Conservation (phyloP, 2,329 filamentous ascomycete species). For the Tolypocladium guangdongense region DNA sequence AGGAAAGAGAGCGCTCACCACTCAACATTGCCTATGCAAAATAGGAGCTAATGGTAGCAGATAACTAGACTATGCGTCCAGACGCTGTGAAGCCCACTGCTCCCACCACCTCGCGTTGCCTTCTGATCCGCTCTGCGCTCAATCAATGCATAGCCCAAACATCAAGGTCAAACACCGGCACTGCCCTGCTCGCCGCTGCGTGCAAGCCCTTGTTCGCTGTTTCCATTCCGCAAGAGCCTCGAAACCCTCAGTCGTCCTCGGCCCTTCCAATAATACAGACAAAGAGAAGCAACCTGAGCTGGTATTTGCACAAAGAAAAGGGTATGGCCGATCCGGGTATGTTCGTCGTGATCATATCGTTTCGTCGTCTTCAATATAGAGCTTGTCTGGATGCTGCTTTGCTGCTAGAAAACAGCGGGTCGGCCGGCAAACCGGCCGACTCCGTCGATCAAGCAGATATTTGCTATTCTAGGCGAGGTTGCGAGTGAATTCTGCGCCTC, state of each 20-base stretch:
- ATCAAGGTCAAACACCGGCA: background rate
- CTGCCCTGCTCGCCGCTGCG: background rate
- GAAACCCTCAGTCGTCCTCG: background rate
- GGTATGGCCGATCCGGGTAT: conserved; percentile 4
- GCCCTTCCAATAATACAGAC: background rate
- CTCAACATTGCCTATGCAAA: background rate
- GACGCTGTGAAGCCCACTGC: background rate
- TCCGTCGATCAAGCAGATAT: background rate
- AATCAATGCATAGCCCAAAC: background rate
- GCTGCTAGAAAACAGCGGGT: background rate
- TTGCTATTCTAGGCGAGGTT: background rate
- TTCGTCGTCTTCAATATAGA: conserved; percentile 3
- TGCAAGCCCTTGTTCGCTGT: background rate
- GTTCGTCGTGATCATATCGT: conserved; percentile 8
- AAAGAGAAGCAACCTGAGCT: background rate
- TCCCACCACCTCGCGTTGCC: background rate
- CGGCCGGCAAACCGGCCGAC: background rate
- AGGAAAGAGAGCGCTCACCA: too few species aligned
- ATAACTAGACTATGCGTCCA: background rate
- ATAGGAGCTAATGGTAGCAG: background rate
- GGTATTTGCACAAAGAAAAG: conserved; percentile 1
- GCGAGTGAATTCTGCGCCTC: background rate
- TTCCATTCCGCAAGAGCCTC: background rate
- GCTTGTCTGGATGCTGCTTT: background rate
- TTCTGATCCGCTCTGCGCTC: background rate